Conservation (phyloP, 768 basidiomycete species). For the Leucocoprinus sp. region DNA sequence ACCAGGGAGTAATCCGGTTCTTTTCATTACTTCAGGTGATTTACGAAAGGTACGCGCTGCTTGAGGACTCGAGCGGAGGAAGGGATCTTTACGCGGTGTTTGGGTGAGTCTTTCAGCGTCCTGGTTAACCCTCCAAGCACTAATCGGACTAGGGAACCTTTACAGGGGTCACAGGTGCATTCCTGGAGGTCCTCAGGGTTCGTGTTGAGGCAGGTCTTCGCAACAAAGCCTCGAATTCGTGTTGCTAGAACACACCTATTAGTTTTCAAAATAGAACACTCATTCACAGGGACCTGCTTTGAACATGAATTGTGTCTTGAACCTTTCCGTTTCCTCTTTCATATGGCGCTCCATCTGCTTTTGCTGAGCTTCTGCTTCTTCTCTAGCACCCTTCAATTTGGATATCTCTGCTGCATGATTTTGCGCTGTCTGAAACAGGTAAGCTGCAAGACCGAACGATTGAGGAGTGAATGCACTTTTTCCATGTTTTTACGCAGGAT, state of each 20-base stretch:
- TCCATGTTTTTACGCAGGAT: slow-evolving; percentile 60
- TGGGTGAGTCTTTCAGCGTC: slow-evolving; percentile 17
- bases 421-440: slow-evolving; percentile 38
- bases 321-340: slow-evolving; percentile 60
- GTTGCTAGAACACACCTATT: slow-evolving; percentile 38
- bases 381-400: slow-evolving; percentile 50
- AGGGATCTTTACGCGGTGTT: slow-evolving; percentile 25
- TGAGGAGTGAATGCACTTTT: slow-evolving; percentile 34
- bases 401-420: slow-evolving; percentile 50
- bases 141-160: slow-evolving; percentile 32
- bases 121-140: slow-evolving; percentile 22
- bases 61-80: not conserved
- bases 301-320: slow-evolving; percentile 63
- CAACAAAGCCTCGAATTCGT: slow-evolving; percentile 51
- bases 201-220: slow-evolving; percentile 44
- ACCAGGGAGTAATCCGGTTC: slow-evolving; percentile 33
- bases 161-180: slow-evolving; percentile 32
- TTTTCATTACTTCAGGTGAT: slow-evolving; percentile 29
- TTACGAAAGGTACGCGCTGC: slow-evolving; percentile 15
- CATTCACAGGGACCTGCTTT: slow-evolving; percentile 36
- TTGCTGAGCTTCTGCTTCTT: slow-evolving; percentile 51
- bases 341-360: slow-evolving; percentile 49
- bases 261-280: not conserved
- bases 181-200: slow-evolving; percentile 28
- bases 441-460: slow-evolving; percentile 3